A percentile compares a stretch with the other conserved stretches of the same genome.
These are phyloP conservation scores for Acanthamoeba lenticulata DNA, from an alignment of 208 protist genomes.

Conservation along the genomic window DNA sequence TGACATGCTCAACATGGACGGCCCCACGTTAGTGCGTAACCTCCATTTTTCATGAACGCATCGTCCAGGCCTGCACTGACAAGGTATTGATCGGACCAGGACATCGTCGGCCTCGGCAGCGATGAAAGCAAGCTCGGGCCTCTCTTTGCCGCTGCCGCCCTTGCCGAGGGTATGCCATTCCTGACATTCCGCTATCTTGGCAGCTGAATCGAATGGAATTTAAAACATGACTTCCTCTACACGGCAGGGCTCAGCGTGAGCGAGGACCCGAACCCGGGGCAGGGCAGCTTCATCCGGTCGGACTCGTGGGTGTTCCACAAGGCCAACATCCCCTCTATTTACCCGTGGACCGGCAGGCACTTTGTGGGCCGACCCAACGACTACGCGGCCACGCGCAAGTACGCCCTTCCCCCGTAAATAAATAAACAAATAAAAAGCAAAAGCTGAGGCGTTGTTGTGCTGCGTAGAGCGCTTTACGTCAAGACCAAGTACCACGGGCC, in stretches of 20 bases:
- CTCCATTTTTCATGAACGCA: too few relatives aligned
- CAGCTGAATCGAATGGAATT: too few relatives aligned
- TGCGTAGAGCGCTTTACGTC: not conserved
- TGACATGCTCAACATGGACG: conserved; percentile 31
- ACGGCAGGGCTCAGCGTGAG: not conserved
- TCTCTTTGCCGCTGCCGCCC: not conserved
- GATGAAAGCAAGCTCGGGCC: not conserved
- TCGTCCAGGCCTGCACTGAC: too few relatives aligned
- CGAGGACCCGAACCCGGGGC: conserved; percentile 2
- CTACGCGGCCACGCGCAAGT: not conserved
- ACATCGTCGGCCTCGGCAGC: conserved; percentile 11
- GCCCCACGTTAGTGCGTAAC: not conserved
- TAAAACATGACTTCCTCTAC: not conserved
- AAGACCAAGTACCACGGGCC: conserved; percentile 12
- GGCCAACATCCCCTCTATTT: not conserved
- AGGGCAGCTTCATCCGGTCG: conserved; percentile 41
- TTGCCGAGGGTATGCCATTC: not conserved
- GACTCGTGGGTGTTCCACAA: conserved; percentile 44
- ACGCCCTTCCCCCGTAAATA: not conserved
- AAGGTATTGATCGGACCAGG: not conserved
- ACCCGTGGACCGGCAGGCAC: conserved; percentile 33
- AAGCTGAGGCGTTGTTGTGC: not conserved
- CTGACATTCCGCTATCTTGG: not conserved
- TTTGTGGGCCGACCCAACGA: not conserved
- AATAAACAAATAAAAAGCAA: too few relatives aligned